Base-by-base conservation (phyloP, 2,329 filamentous ascomycete genomes). In the Penicillium verrucosum region DNA sequence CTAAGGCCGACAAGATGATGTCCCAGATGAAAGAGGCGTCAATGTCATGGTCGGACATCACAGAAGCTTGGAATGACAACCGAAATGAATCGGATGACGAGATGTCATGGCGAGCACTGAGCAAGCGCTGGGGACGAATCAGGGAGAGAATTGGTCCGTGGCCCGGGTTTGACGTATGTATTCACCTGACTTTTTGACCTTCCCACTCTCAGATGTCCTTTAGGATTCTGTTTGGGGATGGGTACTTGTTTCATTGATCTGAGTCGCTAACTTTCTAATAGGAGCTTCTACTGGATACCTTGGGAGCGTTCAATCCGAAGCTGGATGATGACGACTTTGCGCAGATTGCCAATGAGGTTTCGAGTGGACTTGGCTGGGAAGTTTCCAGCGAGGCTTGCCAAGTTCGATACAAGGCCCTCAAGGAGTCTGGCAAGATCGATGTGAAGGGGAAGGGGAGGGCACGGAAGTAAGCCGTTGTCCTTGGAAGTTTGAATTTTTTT, bases 101-200 rank as follows among this genome's bases (percentile, higher is more conserved):
- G 11, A 49, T 42, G 44, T 32, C n/a, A 30, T 16, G 5, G 25
- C 18, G 27, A 23, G 23, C 36, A 5, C 18, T 54, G 6, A 14
- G 6, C 18, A 40, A 18, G 14, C 43, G 43, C 7, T 54, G 32
- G 32, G 16, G 14, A 9, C 34, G 25, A 3, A 54, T 54, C 7
- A 21, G 21, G 18, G 6, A 25, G 8, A 46, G 8, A 8, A 48
- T 54, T 41, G 51, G 51, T 10, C 27, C 11, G 3, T 54, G 51
- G 51, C 25, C 43, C 10, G 34, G 43, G 4, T 48, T 54, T n/a
- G 43, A 54, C 18, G 51, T 54, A 34, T 10, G 51, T 48, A n/a
- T 34, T 27, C 16, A 41, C 9, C n/a, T 43, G 1, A 5, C n/a
- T 21, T 14, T 42, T 41, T 16, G 14, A 10, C 12, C 8, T 12